Percentiles rank a stretch among this genome's conserved stretches.
Conservation (phyloP, 495 filamentous ascomycete genomes). For the Penicillium angulare region DNA sequence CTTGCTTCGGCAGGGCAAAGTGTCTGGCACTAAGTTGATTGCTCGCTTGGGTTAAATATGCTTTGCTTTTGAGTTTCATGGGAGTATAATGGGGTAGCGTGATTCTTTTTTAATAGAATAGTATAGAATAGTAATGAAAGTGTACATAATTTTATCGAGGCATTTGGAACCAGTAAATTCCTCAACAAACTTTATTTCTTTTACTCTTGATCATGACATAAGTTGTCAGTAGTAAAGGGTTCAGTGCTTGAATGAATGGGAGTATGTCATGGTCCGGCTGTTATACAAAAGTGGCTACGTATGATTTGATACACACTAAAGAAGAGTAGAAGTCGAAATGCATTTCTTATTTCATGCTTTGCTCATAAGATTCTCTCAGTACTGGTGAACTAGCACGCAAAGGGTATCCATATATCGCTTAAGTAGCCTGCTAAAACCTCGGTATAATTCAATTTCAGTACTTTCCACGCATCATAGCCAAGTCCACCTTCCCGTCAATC, state of each 20-base stretch:
- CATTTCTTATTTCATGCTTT: not conserved
- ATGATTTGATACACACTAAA: too few species aligned
- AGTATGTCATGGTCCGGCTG: too few species aligned
- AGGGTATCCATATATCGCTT: not conserved
- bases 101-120: not conserved
- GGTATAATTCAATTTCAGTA: not conserved
- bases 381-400: not conserved
- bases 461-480: constrained; percentile 42
- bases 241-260: too few species aligned
- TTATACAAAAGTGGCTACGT: too few species aligned
- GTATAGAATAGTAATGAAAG: not conserved
- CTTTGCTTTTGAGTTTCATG: too few species aligned
- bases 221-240: too few species aligned
- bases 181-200: too few species aligned
- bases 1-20: constrained; percentile 15
- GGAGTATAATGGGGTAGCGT: too few species aligned
- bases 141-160: not conserved
- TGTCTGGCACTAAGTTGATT: constrained; percentile 16
- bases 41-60: not conserved
- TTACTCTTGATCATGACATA: too few species aligned
- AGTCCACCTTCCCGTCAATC: constrained; percentile 37
- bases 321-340: not conserved
- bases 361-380: not conserved
- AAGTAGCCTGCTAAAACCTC: not conserved
- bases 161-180: too few species aligned